A percentile compares a stretch with the other conserved stretches of the same genome.
Evolutionary conservation across 75 land plant genomes (phyloP).

Genomic region (Cryptomeria japonica): DNA sequence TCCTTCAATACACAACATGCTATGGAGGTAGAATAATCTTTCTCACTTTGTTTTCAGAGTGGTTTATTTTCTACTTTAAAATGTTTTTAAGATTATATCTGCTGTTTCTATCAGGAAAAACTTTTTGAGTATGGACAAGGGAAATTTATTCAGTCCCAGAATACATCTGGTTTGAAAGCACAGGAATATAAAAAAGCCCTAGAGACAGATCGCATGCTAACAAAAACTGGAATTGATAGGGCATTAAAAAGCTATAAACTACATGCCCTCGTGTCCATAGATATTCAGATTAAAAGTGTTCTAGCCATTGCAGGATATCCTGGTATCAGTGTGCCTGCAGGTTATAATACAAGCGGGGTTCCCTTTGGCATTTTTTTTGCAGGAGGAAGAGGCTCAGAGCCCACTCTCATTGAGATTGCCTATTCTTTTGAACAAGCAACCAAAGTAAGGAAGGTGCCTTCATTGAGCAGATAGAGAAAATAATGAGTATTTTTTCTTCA

Average conservation of each 20-base stretch:
- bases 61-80: background rate
- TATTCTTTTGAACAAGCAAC: slow-evolving; percentile 76
- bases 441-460: slow-evolving; percentile 45
- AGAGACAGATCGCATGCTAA: slow-evolving; percentile 11
- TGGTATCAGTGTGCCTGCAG: slow-evolving; percentile 28
- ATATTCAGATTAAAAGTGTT: slow-evolving; percentile 4
- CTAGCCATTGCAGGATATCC: slow-evolving; percentile 55
- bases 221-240: slow-evolving; percentile 35
- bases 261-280: slow-evolving; percentile 51
- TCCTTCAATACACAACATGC: slow-evolving; percentile 19
- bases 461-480: background rate
- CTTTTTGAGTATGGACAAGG: slow-evolving; percentile 38
- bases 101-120: slow-evolving; percentile 29
- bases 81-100: background rate
- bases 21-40: slow-evolving; percentile 9
- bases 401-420: slow-evolving; percentile 59
- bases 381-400: slow-evolving; percentile 28
- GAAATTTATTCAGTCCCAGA: slow-evolving; percentile 32
- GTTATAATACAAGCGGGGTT: slow-evolving; percentile 15
- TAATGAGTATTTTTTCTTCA: background rate
- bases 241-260: slow-evolving; percentile 31
- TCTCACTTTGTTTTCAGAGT: background rate
- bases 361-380: slow-evolving; percentile 41
- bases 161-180: slow-evolving; percentile 26
- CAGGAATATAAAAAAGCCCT: slow-evolving; percentile 27